These are phyloP conservation scores for Cryomyces antarcticus DNA, from an alignment of 495 filamentous ascomycete genomes.

Conservation along the genomic window DNA sequence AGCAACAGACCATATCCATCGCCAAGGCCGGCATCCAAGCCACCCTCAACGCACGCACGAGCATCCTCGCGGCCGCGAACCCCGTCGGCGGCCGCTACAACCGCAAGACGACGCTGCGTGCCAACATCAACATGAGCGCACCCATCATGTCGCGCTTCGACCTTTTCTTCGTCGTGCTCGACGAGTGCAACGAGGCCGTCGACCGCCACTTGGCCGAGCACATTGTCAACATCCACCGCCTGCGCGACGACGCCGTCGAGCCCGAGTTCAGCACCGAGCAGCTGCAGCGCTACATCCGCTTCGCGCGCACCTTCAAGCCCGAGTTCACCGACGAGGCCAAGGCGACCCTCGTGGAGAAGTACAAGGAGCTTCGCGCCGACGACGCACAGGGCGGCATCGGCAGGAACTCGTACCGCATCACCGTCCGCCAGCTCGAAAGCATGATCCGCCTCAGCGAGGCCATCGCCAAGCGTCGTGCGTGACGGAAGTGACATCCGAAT, in stretches of 20 bases:
- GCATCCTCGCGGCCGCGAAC: conserved; percentile 90
- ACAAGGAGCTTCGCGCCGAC: conserved; percentile 87
- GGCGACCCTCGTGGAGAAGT: conserved; percentile 66
- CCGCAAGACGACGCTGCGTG: conserved; percentile 75
- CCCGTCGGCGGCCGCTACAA: conserved; percentile 93
- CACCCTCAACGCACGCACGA: conserved; percentile 85
- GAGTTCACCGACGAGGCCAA: conserved; percentile 83
- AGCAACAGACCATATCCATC: conserved; percentile 99
- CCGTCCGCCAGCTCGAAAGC: conserved; percentile 85
- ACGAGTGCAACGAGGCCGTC: conserved; percentile 83
- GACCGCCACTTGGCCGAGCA: conserved; percentile 84
- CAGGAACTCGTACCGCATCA: conserved; percentile 87
- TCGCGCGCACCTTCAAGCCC: conserved; percentile 83
- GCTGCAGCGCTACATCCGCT: conserved; percentile 91
- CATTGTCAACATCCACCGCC: conserved; percentile 85
- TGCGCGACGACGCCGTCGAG: conserved; percentile 71
- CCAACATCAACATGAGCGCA: conserved; percentile 95
- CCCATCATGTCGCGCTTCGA: conserved; percentile 99
- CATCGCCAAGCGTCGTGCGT: conserved; percentile 96
- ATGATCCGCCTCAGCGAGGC: conserved; percentile 88
- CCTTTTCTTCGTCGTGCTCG: conserved; percentile 94
- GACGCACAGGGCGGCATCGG: conserved; percentile 90
- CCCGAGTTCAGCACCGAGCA: conserved; percentile 95
- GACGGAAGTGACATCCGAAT: conserved; percentile 63
- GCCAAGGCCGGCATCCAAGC: conserved; percentile 98